Base-by-base conservation (phyloP, 768 basidiomycete genomes). In the Cyathus striatus region DNA sequence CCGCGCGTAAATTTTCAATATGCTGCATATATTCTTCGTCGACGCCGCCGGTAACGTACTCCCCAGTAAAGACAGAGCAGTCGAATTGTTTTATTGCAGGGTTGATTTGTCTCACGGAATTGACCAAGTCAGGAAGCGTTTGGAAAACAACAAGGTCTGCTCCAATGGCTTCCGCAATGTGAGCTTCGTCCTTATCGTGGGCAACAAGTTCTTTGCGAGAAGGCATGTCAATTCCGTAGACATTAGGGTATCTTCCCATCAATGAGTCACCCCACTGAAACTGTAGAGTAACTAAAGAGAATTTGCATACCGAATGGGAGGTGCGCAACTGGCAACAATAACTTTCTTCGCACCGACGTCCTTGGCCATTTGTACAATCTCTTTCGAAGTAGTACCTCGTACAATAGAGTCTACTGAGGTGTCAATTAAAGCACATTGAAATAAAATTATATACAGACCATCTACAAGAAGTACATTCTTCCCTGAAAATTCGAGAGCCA, bases 191-290 rank as follows among this genome's bases (percentile, higher is more conserved):
- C 39, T 91, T 81, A 25, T 74, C 77, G 60, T 93, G 71, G 0
- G 92, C 95, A 40, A 98, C 93, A 23, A 98, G 83, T 58, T 98
- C 95, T 25, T 72, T 66, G n/a, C 90, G 81, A 3, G 93, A 91
- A 23, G 96, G 95, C 96, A 98, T 99, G 68, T 99, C 96, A 58
- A 99, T 99, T 16, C 96, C 96, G 63, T 99, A 98, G 4, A 99
- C 96, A 58, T 98, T 96, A 4, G 93, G 85, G 59, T 81, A 79
- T 21, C 90, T 90, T 44, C 1, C 10, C 17, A n/a, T 18, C 32
- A 17, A 4, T 23, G 20, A 13, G 43, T 16, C n/a, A 38, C 16
- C 16, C 16, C 16, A 10, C 16, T 32, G 30, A 37, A 17, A 37
- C 21, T 37, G 16, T 22, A 40, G 14, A 20, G 16, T 12, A 20